phyloP scores from a whole-genome alignment of 108 stramenopile species.

The Skeletonema costatum region DNA sequence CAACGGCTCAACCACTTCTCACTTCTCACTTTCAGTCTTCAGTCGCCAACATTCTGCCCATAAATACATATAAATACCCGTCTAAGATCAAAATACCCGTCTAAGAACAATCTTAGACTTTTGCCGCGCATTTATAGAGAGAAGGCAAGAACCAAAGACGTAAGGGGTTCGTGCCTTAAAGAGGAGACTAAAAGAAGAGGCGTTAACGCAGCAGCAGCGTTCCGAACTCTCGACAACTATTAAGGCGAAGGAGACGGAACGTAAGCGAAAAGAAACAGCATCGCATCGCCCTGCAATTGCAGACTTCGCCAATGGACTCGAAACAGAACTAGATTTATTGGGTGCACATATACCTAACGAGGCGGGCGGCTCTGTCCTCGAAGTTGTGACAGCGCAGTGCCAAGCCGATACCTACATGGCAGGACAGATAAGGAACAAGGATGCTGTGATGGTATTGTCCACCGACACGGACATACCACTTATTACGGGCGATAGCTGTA shows the following conservation, averaged over 20 bases:
- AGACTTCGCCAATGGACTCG: constrained; percentile 3
- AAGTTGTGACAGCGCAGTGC: constrained; percentile 22
- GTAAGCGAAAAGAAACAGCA: too few species aligned
- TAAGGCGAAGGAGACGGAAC: neutral
- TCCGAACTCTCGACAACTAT: neutral
- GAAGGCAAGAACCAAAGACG: neutral
- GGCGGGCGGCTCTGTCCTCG: constrained; percentile 13
- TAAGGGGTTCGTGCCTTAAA: neutral
- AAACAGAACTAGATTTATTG: constrained; percentile 1
- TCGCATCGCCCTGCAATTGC: neutral
- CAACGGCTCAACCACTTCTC: too few species aligned
- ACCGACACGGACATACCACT: constrained; percentile 26
- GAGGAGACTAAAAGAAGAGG: neutral
- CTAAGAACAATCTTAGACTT: too few species aligned
- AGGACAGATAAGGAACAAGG: neutral
- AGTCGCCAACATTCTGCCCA: too few species aligned
- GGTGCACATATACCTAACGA: constrained; percentile 8
- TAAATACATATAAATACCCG: too few species aligned
- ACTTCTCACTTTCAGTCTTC: too few species aligned
- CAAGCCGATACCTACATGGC: constrained; percentile 35
- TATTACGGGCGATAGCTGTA: constrained; percentile 15
- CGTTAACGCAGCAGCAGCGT: neutral
- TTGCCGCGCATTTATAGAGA: too few species aligned
- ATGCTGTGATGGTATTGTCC: constrained; percentile 18
- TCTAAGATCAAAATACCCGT: too few species aligned